Conservation (phyloP, 2,329 filamentous ascomycete genomes). For the Beauveria pseudobassiana region DNA sequence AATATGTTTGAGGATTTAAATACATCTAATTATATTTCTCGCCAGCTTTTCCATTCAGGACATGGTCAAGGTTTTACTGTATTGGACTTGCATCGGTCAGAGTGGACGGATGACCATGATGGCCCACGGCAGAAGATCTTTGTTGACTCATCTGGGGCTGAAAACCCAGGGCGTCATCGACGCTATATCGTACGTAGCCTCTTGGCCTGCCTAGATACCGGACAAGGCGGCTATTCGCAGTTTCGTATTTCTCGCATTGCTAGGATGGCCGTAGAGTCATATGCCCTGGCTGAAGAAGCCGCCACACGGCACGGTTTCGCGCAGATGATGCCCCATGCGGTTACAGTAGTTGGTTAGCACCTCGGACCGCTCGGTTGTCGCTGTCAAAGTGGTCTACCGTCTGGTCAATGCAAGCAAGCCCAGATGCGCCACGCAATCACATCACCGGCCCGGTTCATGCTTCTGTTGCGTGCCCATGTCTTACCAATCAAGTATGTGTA, state of each 20-base stretch:
- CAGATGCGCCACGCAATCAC: not conserved
- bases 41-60: not conserved
- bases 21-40: not conserved
- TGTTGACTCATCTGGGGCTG: not conserved
- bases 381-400: not conserved
- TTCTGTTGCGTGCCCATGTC: too few relatives aligned
- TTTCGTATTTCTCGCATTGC: conserved; percentile 5
- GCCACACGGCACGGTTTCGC: not conserved
- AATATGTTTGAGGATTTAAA: too few relatives aligned
- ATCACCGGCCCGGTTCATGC: too few relatives aligned
- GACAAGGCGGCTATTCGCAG: not conserved
- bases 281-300: not conserved
- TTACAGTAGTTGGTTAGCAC: not conserved
- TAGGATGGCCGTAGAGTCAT: not conserved
- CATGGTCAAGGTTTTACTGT: too few relatives aligned
- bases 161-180: not conserved
- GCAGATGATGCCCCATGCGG: not conserved
- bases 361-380: not conserved
- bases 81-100: not conserved
- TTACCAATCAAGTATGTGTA: too few relatives aligned
- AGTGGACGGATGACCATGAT: too few relatives aligned
- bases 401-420: not conserved
- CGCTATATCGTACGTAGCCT: not conserved
- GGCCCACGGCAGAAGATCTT: not conserved
- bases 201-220: not conserved